Conservation (phyloP, 108 stramenopile species). For the Mediolabrus comicus region DNA sequence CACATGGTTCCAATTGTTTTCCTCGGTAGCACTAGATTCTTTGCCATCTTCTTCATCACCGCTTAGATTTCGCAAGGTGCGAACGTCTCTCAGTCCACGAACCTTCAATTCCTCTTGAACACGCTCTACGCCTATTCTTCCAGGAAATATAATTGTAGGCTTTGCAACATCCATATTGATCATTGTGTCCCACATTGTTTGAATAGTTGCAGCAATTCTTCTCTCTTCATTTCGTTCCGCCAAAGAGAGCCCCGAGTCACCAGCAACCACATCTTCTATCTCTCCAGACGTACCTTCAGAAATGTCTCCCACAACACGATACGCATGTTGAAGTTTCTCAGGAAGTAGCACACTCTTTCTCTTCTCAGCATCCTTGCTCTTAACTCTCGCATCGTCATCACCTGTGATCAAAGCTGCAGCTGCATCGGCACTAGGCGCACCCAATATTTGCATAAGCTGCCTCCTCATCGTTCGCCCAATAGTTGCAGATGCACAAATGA, state of each 20-base stretch:
- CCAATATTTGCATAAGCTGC: conserved; percentile 68
- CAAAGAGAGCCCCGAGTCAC: conserved; percentile 6
- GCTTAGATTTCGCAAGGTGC: conserved; percentile 42
- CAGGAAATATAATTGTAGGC: conserved; percentile 68
- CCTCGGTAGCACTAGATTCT: neutral
- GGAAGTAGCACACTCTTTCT: conserved; percentile 61
- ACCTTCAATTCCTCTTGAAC: conserved; percentile 39
- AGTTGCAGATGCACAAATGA: conserved; percentile 76
- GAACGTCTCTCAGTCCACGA: conserved; percentile 47
- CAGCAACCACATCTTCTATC: neutral
- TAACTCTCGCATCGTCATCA: conserved; percentile 57
- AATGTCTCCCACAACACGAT: conserved; percentile 17
- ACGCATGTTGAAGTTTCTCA: conserved; percentile 55
- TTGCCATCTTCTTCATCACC: neutral
- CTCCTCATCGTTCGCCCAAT: conserved; percentile 70
- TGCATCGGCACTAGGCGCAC: conserved; percentile 62
- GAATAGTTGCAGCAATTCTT: conserved; percentile 27
- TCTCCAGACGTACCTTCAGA: neutral
- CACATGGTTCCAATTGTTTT: conserved; percentile 33
- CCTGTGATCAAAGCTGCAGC: conserved; percentile 64
- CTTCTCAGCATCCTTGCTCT: conserved; percentile 52
- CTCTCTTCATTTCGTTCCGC: conserved; percentile 39
- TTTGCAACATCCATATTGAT: conserved; percentile 11
- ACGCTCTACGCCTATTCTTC: conserved; percentile 56
- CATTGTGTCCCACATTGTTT: conserved; percentile 38